Evolutionary conservation across 345 rosid species (phyloP).

Genomic region (Passiflora organensis): DNA sequence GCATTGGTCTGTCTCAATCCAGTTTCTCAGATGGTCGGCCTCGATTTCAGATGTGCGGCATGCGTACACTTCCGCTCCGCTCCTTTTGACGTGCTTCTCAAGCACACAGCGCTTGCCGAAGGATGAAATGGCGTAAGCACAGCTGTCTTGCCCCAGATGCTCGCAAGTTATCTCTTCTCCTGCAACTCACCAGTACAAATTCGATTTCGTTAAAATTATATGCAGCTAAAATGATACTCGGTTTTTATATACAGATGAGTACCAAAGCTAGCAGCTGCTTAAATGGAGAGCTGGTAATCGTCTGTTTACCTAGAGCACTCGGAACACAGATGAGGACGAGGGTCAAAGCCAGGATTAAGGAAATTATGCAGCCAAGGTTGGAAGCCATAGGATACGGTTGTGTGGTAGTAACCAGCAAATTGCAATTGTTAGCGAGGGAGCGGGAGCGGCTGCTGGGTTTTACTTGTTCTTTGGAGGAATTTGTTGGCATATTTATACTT

Average conservation of each 20-base stretch:
- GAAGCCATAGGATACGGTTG: conserved; percentile 43
- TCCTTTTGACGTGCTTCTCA: conserved; percentile 57
- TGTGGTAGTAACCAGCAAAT: too few species aligned
- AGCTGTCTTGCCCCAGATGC: conserved; percentile 43
- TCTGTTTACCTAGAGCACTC: conserved; percentile 31
- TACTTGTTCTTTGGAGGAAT: too few species aligned
- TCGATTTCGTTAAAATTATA: too few species aligned
- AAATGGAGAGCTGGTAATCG: too few species aligned
- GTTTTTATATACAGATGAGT: too few species aligned
- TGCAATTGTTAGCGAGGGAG: too few species aligned
- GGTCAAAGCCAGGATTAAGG: conserved; percentile 24
- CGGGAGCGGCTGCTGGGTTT: too few species aligned
- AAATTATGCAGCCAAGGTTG: conserved; percentile 11
- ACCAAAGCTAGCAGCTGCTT: too few species aligned
- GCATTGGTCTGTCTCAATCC: conserved; percentile 65
- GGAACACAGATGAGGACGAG: conserved; percentile 22
- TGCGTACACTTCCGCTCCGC: conserved; percentile 48
- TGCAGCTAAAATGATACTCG: too few species aligned
- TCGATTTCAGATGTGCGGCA: conserved; percentile 68
- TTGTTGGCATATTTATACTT: too few species aligned
- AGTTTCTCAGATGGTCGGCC: conserved; percentile 52
- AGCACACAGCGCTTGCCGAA: conserved; percentile 74
- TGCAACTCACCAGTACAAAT: background rate
- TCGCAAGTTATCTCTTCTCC: conserved; percentile 57
- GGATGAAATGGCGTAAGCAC: conserved; percentile 72